phyloP scores from a whole-genome alignment of 169 alveolate genomes.

The Cryptosporidium tyzzeri region DNA sequence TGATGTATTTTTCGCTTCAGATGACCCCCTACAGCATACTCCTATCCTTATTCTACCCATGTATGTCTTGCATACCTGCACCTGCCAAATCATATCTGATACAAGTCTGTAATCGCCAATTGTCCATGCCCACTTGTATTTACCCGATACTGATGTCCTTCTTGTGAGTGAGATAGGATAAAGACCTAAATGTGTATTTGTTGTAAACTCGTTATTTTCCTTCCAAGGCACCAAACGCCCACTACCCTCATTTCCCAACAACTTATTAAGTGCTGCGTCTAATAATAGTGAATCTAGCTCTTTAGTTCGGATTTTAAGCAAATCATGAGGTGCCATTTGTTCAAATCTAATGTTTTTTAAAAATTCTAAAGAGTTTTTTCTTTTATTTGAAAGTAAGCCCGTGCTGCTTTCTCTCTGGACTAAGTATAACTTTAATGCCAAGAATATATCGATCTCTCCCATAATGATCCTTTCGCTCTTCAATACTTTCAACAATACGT shows the following conservation, averaged over 20 bases:
- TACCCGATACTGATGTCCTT: conserved; percentile 54
- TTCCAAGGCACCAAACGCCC: conserved; percentile 76
- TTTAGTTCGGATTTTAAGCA: conserved; percentile 42
- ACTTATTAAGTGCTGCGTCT: conserved; percentile 57
- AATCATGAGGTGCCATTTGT: conserved; percentile 75
- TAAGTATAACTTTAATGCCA: conserved; percentile 45
- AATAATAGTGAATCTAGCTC: conserved; percentile 66
- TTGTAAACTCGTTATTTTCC: conserved; percentile 51
- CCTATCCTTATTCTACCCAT: conserved; percentile 75
- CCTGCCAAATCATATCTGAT: conserved; percentile 76
- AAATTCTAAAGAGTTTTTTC: conserved; percentile 22
- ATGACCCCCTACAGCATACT: conserved; percentile 67
- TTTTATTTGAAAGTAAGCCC: conserved; percentile 40
- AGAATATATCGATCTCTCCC: conserved; percentile 66
- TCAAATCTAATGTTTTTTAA: conserved; percentile 63
- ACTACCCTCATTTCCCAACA: conserved; percentile 61
- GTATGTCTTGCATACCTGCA: conserved; percentile 65
- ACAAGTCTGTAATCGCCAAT: conserved; percentile 70
- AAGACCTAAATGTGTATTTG: conserved; percentile 36
- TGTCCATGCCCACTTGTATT: conserved; percentile 76
- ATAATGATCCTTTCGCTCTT: conserved; percentile 51
- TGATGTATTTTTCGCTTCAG: conserved; percentile 64
- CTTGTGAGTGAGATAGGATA: conserved; percentile 60
- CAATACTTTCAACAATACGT: conserved; percentile 60
- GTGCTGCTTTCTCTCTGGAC: conserved; percentile 66